Base-by-base conservation (phyloP, 768 basidiomycete species). In the Amanita polypyramis region DNA sequence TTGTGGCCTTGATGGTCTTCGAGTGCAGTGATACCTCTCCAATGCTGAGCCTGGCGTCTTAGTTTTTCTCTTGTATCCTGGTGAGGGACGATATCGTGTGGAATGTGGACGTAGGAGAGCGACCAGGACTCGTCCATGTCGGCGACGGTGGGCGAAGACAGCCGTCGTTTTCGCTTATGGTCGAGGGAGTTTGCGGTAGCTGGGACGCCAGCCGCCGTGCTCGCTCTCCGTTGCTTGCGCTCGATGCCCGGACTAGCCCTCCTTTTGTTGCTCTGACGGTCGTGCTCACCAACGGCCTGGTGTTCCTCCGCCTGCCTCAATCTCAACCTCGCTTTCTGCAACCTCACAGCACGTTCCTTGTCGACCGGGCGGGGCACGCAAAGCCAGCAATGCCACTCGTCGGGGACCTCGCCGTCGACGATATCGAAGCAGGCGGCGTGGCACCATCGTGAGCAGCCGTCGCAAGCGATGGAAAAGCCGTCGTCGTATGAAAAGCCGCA, bases 391-490 rank as follows among this genome's bases (percentile, higher is more conserved):
- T 65, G 63, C 72, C 85, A 92, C 49, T 81, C 76, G 40, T 91
- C 87, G 1, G 85, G 84, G 0, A 86, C 81, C 55, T 55, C 59
- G 5, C 70, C 74, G 45, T 73, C 64, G 10, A 69, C 65, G 52
- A 85, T 80, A 40, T 69, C 75, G 54, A 85, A 85, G 64, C 92
- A 93, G 6, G 77, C 80, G 5, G 77, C 80, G 65, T 94, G 91
- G 55, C 82, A 84, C 89, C 91, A 93, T 33, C 82, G 75, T 17
- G 73, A 75, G 59, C 91, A 94, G 42, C 68, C 60, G 61, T 93
- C 91, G 65, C 91, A 94, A 8, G 83, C 85, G 52, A 93, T 86
- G 8, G 80, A 83, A 61, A 84, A 87, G 17, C 89, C 89, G 60
- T 90, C 88, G 63, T 90, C 90, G 58, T 79, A 72, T 39, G 71